Evolutionary conservation across 306 rosid species (phyloP), one percentile per base, ranked within the genome.

Genomic region (Sophora flavescens): DNA sequence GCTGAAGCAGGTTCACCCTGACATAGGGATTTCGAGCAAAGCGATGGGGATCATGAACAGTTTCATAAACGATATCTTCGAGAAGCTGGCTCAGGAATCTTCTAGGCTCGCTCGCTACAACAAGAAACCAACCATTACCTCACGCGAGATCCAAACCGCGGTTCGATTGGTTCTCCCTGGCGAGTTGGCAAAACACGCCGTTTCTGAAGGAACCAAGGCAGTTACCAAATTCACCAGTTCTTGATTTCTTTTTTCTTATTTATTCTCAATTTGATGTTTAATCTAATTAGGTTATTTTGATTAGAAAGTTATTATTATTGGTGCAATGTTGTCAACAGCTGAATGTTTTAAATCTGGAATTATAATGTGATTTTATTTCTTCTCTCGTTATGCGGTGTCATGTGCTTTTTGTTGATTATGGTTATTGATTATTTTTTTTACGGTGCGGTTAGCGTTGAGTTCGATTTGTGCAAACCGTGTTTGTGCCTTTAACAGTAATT

Each of bases 21-120:
- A 91, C 65, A 91, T 91, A 2, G 96, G 96, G 0, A 84, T 91
- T 18, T 91, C 96, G 16, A 91, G 93, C 83, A 91, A 91, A 72
- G 96, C 96, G 9, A 91, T 91, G 96, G 96, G 96, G 0, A 91
- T 91, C 80, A 91, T 91, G 96, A 91, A 91, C 82, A 84, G 89
- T 15, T 91, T 91, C 79, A 91, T 91, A 77, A 91, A 91, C 53
- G 96, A 91, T 9, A 91, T 91, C 60, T 91, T 91, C 14, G 96
- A 91, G 89, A 91, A 91, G 68, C 96, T 91, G 0, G 93, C 96
- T 2, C 96, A 91, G 80, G 96, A 91, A 59, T 63, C 96, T 0
- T 91, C 96, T 0, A 77, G 87, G 0, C 79, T 91, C 48, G 93
- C 93, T 0, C 72, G 93, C 66, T 91, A 91, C 53, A 91, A 91